Base-by-base conservation (phyloP, 305 asterid genomes). In the Rubia balearica region DNA sequence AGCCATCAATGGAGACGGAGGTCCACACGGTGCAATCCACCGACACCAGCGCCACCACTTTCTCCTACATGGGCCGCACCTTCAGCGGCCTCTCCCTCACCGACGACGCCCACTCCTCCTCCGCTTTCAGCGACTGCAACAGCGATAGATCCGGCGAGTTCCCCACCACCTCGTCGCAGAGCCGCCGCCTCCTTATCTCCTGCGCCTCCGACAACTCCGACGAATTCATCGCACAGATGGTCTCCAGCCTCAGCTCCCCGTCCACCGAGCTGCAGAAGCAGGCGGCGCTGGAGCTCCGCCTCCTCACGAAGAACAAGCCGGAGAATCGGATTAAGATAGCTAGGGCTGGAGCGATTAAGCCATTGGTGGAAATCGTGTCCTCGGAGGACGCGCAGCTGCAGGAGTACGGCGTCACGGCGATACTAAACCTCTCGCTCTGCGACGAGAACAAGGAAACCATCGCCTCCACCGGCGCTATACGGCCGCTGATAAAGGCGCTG, bases 141-240 rank as follows among this genome's bases (percentile, higher is more conserved):
- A 89, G 96, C 79, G 98, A 92, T 68, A 78, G 90, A 87, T 92
- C 98, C 87, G 91, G 97, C 71, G 98, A 92, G 77, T 90, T 90
- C 75, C 85, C 86, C 43, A 77, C 93, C 30, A 65, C 97, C 0
- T 85, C 95, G 2, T 83, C 93, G 0, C 83, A 87, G 74, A 88
- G 89, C 87, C 93, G 96, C 60, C 87, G 87, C 43, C 78, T 92
- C 9, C 59, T 92, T 74, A 81, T 88, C 73, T 45, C 97, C 43
- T 87, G 97, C 76, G 85, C 90, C 27, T 71, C 93, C 0, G 91
- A 85, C 8, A 84, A 85, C 73, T 85, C 96, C 49, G 97, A 87
- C 19, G 94, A 89, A 22, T 81, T 93, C 9, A 81, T 93, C 48
- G 36, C 74, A 7, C 92, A 86, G 73, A 91, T 93, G 19, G 98